Evolutionary conservation across 345 rosid genomes (phyloP).

Genomic region (Ricinus communis): DNA sequence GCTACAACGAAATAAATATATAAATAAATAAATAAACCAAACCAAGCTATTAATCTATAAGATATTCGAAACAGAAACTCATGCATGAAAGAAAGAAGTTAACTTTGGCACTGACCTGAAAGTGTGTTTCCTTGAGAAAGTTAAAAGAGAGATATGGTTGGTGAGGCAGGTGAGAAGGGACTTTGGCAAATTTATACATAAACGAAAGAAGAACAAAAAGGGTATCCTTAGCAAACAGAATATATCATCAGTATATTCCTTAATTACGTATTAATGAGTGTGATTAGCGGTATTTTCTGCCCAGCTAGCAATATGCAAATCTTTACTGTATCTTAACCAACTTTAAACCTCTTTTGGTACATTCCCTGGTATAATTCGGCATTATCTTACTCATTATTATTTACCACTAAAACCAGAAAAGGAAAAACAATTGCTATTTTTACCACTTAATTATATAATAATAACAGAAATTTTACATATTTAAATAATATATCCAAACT

Average conservation of each 20-base stretch:
- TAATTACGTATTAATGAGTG: not conserved
- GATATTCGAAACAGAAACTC: no score
- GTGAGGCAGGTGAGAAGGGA: not conserved
- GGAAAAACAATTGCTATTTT: not conserved
- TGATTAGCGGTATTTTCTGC: not conserved
- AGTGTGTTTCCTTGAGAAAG: not conserved
- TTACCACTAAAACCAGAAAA: no score
- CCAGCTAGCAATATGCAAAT: not conserved
- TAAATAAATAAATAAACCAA: no score
- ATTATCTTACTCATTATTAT: no score
- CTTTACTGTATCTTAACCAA: constrained; percentile 3
- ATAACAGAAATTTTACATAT: no score
- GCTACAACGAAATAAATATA: no score
- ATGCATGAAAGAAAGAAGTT: no score
- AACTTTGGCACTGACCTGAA: not conserved
- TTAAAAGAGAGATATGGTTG: no score
- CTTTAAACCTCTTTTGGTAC: not conserved
- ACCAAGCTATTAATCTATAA: no score
- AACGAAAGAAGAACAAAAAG: not conserved
- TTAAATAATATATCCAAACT: no score
- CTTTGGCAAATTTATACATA: not conserved
- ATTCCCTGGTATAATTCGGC: not conserved
- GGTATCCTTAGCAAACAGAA: not conserved
- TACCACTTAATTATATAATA: no score
- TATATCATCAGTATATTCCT: not conserved